Percentiles rank a stretch among this genome's conserved stretches.
Evolutionary conservation across 306 rosid genomes (phyloP).

Genomic region (Trichosanthes truncata): DNA sequence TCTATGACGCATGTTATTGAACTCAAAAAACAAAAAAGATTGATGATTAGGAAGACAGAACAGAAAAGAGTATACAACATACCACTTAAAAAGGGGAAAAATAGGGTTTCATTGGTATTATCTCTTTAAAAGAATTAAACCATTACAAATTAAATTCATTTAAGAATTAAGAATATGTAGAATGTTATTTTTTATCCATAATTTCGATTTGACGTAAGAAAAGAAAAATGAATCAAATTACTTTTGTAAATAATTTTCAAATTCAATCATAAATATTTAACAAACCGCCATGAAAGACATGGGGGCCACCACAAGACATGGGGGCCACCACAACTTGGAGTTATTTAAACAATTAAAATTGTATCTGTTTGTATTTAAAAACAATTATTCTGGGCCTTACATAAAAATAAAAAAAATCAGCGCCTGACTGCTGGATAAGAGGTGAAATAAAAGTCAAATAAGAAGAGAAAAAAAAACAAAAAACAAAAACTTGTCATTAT

Average conservation of each 20-base stretch:
- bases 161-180: neutral
- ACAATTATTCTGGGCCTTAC: neutral
- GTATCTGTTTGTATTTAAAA: neutral
- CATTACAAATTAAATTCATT: neutral
- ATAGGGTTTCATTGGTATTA: too few relatives aligned
- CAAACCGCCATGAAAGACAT: neutral
- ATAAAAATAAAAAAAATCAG: neutral
- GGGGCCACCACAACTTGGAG: neutral
- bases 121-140: neutral
- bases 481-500: too few relatives aligned
- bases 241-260: neutral
- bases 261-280: neutral
- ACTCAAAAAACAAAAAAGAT: too few relatives aligned
- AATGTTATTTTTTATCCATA: neutral
- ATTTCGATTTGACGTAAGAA: neutral
- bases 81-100: too few relatives aligned
- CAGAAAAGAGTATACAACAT: too few relatives aligned
- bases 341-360: neutral
- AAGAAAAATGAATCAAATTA: neutral
- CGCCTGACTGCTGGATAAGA: neutral
- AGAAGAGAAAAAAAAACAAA: neutral
- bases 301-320: too few relatives aligned
- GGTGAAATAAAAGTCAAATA: neutral
- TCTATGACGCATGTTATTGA: too few relatives aligned
- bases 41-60: too few relatives aligned